Percentiles rank a stretch among this genome's conserved stretches.
phyloP scores from a whole-genome alignment of 2,329 filamentous ascomycete genomes.

The Rutstroemia sp. region DNA sequence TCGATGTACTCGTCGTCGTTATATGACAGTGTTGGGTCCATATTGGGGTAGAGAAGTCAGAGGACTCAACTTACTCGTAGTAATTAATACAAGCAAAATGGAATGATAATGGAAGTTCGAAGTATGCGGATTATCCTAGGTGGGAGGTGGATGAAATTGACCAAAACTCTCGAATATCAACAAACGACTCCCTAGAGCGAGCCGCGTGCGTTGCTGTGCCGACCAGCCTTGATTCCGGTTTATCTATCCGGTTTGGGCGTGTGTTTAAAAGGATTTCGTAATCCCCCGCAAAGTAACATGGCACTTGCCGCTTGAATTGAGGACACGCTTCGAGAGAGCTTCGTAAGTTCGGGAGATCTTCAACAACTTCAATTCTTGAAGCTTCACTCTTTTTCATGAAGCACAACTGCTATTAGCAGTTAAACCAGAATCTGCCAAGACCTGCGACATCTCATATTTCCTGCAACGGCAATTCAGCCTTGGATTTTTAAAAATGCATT shows the following conservation, averaged over 20 bases:
- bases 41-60: conserved; percentile 6
- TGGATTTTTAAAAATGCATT: conserved; percentile 52
- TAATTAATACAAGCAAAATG: background rate
- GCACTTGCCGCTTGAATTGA: conserved; percentile 9
- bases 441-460: background rate
- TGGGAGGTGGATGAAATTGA: background rate
- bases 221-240: background rate
- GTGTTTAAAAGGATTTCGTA: background rate
- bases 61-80: background rate
- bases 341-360: conserved; percentile 1
- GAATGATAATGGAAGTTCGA: background rate
- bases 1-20: conserved; percentile 24
- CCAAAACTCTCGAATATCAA: conserved; percentile 3
- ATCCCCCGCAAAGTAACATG: conserved; percentile 5
- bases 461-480: conserved; percentile 7
- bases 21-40: conserved; percentile 25
- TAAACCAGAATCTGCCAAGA: background rate
- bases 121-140: background rate
- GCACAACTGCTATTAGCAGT: background rate
- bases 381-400: background rate
- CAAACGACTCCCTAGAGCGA: background rate
- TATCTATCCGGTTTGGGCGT: background rate
- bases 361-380: background rate
- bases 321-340: conserved; percentile 9
- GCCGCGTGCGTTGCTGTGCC: background rate